A percentile compares a stretch with the other conserved stretches of the same genome.
These are phyloP conservation scores for Penicillium bialowiezense DNA, from an alignment of 495 filamentous ascomycete species.

Conservation along the genomic window DNA sequence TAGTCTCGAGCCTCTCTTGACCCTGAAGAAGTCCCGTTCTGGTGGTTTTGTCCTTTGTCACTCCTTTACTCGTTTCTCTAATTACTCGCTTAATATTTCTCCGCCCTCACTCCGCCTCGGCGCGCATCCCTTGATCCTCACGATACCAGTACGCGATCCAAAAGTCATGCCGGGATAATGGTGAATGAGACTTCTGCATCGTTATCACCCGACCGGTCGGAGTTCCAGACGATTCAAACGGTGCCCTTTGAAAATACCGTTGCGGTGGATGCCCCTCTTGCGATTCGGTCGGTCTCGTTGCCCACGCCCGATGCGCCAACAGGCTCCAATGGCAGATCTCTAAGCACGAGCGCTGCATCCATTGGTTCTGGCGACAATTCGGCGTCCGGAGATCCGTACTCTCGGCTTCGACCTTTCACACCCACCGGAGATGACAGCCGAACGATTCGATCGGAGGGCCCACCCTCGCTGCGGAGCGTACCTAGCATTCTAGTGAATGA, in stretches of 20 bases:
- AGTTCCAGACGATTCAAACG: slow-evolving; percentile 24
- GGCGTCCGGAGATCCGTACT: slow-evolving; percentile 12
- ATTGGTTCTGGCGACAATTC: slow-evolving; percentile 17
- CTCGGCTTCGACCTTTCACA: slow-evolving; percentile 11
- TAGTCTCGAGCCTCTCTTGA: slow-evolving; percentile 15
- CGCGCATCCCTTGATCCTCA: neutral
- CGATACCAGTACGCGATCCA: slow-evolving; percentile 6
- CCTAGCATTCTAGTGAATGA: slow-evolving; percentile 46
- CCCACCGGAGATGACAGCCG: slow-evolving; percentile 10
- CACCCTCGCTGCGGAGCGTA: slow-evolving; percentile 36
- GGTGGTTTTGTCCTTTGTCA: slow-evolving; percentile 6
- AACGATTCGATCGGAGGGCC: slow-evolving; percentile 13
- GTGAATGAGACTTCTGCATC: slow-evolving; percentile 33
- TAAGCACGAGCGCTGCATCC: slow-evolving; percentile 29
- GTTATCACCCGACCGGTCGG: slow-evolving; percentile 29
- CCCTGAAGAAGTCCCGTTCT: slow-evolving; percentile 19
- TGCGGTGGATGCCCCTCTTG: slow-evolving; percentile 19
- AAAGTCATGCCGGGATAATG: slow-evolving; percentile 47
- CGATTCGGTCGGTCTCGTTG: slow-evolving; percentile 32
- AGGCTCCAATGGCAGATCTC: slow-evolving; percentile 26
- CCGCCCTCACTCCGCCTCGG: neutral
- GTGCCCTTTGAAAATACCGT: slow-evolving; percentile 30
- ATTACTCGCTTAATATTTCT: neutral
- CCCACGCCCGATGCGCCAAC: slow-evolving; percentile 25
- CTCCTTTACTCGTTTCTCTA: slow-evolving; percentile 8